Conservation (phyloP, 257 asterid genomes). For the Ophiorrhiza pumila region DNA sequence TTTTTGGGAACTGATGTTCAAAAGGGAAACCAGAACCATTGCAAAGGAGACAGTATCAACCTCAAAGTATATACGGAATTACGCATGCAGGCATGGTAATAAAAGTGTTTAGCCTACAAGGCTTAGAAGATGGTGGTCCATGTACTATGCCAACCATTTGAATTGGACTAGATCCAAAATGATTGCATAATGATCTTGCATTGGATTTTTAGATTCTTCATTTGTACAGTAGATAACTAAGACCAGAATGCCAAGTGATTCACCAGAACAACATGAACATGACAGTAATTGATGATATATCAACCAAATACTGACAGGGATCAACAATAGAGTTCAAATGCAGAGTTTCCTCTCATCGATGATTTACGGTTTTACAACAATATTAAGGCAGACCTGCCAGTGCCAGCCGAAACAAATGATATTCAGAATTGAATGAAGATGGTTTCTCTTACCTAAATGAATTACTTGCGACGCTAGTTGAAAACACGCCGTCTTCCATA, state of each 20-base stretch:
- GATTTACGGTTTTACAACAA: background rate
- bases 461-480: too few species aligned
- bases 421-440: background rate
- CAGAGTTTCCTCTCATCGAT: background rate
- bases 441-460: too few species aligned
- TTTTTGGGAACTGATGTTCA: too few species aligned
- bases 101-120: background rate
- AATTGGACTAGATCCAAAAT: background rate
- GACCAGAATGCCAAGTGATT: background rate
- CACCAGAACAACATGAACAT: background rate
- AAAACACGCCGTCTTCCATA: too few species aligned
- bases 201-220: background rate
- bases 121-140: background rate
- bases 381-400: background rate
- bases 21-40: background rate
- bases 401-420: background rate
- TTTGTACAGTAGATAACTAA: background rate
- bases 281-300: background rate
- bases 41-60: background rate
- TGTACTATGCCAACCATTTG: background rate
- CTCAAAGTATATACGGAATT: background rate
- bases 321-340: background rate
- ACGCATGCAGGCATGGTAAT: background rate
- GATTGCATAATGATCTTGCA: background rate
- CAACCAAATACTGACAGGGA: background rate